A percentile compares a stretch with the other conserved stretches of the same genome.
These are phyloP conservation scores for Chytriomyces confervae DNA, from an alignment of 192 early-diverging fungal species.

Conservation along the genomic window DNA sequence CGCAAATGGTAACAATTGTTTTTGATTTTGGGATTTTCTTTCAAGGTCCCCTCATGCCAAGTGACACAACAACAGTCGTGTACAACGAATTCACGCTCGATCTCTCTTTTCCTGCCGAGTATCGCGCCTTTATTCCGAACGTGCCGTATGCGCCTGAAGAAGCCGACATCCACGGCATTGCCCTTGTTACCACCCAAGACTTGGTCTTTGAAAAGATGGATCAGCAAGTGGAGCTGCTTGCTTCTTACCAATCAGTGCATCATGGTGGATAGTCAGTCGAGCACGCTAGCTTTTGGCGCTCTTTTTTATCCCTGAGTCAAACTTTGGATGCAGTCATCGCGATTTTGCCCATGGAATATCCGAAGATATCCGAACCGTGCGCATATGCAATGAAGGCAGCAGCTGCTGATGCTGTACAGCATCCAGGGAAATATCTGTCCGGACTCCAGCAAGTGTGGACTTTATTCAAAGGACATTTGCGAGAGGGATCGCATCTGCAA, in stretches of 20 bases:
- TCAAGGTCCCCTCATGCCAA: not conserved
- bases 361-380: too few relatives aligned
- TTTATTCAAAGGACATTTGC: not conserved
- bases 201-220: not conserved
- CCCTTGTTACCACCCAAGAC: constrained; percentile 26
- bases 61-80: constrained; percentile 19
- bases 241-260: constrained; percentile 16
- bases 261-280: too few relatives aligned
- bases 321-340: too few relatives aligned
- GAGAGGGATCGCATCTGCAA: not conserved
- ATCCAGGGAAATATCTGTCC: too few relatives aligned
- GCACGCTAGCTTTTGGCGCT: too few relatives aligned
- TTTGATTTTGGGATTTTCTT: not conserved
- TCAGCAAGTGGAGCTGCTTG: constrained; percentile 17
- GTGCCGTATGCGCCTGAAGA: constrained; percentile 28
- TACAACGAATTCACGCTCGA: constrained; percentile 35
- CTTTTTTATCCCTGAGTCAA: too few relatives aligned
- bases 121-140: constrained; percentile 26
- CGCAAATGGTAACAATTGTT: constrained; percentile 1
- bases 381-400: too few relatives aligned
- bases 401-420: too few relatives aligned
- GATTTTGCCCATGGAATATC: too few relatives aligned
- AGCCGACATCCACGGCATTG: constrained; percentile 21
- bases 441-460: too few relatives aligned
- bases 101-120: constrained; percentile 13